Evolutionary conservation across 2,329 filamentous ascomycete genomes (phyloP), one percentile per base, ranked within the genome.

Genomic region (Volutella citrinella): DNA sequence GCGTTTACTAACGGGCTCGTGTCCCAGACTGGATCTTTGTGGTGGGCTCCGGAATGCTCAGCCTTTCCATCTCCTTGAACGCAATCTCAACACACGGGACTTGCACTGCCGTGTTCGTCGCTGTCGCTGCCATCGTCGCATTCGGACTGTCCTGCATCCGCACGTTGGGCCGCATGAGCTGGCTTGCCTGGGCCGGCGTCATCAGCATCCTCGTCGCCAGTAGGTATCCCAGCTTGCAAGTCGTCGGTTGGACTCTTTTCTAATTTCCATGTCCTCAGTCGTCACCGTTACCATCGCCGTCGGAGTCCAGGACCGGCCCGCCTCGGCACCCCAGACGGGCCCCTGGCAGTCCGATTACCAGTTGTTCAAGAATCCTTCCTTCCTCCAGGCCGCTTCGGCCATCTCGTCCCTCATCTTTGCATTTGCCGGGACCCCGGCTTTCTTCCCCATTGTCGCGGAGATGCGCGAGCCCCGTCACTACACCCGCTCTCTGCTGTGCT

Each of bases 1-100:
- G 18, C 14, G 21, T 26, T 10, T 26, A 17, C 24, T 15, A 37
- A n/a, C n/a, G n/a, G n/a, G n/a, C n/a, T n/a, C n/a, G n/a, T n/a
- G n/a, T n/a, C 34, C 34, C 32, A 15, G 34, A 25, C 7, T 18
- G 27, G 11, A 37, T 28, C 12, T 37, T 29, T 6, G 34, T 37
- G 11, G 32, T 19, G 16, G 44, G 44, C 6, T 50, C 48, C 3
- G 45, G 39, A 7, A 50, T 50, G 47, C 25, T 50, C 5, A 52
- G 66, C n/a, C 48, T 60, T 4, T 68, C 63, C 0, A 68, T 66
- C 19, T 60, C 46, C 1, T 43, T 69, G 6, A 69, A 69, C 39
- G 55, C 65, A 4, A 41, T 68, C 5, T 67, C 64, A 0, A 40
- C 49, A 0, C 64, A 68, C 31, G 64, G 49, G 6, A 43, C 57